A percentile compares a stretch with the other conserved stretches of the same genome.
phyloP scores from a whole-genome alignment of 495 filamentous ascomycete genomes.

The Xylaria curta region DNA sequence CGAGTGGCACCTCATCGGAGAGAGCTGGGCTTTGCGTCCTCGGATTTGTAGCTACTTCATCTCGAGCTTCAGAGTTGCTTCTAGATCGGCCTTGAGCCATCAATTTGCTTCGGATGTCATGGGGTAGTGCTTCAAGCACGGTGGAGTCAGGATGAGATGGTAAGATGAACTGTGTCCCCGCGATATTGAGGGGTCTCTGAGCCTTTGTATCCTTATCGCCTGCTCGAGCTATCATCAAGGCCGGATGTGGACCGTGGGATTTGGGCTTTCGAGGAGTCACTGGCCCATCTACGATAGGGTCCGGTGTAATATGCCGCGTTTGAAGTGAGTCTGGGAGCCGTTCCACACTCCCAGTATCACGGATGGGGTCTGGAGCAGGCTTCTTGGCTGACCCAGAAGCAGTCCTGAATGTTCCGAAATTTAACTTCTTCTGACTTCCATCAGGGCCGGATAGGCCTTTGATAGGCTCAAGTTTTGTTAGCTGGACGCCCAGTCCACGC shows the following conservation, averaged over 20 bases:
- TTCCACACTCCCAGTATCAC: slow-evolving; percentile 27
- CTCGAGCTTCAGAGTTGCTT: slow-evolving; percentile 31
- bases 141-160: slow-evolving; percentile 78
- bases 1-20: slow-evolving; percentile 46
- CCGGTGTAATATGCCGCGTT: slow-evolving; percentile 49
- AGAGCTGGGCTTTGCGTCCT: slow-evolving; percentile 51
- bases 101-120: slow-evolving; percentile 79
- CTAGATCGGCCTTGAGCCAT: slow-evolving; percentile 48
- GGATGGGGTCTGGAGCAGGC: slow-evolving; percentile 33
- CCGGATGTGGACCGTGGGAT: slow-evolving; percentile 50
- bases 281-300: slow-evolving; percentile 52
- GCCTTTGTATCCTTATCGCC: slow-evolving; percentile 63
- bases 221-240: slow-evolving; percentile 59
- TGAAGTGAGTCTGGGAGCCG: slow-evolving; percentile 47
- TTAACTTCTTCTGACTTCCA: slow-evolving; percentile 69
- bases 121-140: slow-evolving; percentile 77
- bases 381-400: slow-evolving; percentile 39
- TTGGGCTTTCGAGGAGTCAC: slow-evolving; percentile 72
- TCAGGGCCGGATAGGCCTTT: slow-evolving; percentile 58
- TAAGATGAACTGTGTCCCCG: slow-evolving; percentile 87
- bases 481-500: slow-evolving; percentile 85
- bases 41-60: slow-evolving; percentile 33
- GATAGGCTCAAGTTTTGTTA: slow-evolving; percentile 86
- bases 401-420: slow-evolving; percentile 34
- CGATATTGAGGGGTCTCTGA: slow-evolving; percentile 73